Evolutionary conservation across 2,329 filamentous ascomycete species (phyloP).

Genomic region (Pseudopyricularia javanii): DNA sequence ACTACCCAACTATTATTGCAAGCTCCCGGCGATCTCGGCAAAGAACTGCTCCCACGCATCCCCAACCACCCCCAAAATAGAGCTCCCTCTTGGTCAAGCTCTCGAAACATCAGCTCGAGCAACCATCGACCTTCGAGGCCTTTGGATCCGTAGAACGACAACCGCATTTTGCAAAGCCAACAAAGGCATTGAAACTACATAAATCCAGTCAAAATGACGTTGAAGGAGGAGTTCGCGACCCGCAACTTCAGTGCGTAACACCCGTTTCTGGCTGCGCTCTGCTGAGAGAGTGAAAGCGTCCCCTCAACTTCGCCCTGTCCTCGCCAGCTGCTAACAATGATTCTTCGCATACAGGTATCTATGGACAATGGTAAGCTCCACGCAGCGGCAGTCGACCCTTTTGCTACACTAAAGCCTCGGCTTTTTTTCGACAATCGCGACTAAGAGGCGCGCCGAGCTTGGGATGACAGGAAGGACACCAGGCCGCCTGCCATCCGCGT

Average conservation of each 20-base stretch:
- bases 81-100: neutral
- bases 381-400: neutral
- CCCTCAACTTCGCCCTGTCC: neutral
- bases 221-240: conserved; percentile 60
- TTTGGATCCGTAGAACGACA: neutral
- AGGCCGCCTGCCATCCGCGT: no score
- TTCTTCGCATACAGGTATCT: conserved; percentile 48
- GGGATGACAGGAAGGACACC: neutral
- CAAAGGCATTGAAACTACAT: neutral
- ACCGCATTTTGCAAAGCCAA: neutral
- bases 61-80: neutral
- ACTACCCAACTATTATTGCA: neutral
- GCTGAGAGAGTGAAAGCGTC: neutral
- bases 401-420: neutral
- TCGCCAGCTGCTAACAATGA: conserved; percentile 14
- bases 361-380: conserved; percentile 58
- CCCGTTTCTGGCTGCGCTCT: conserved; percentile 3
- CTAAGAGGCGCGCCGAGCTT: neutral
- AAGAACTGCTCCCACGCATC: neutral
- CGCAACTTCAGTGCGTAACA: conserved; percentile 58
- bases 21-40: neutral
- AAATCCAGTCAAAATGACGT: conserved; percentile 42
- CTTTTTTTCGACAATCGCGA: neutral
- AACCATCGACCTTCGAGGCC: neutral
- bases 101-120: neutral